Evolutionary conservation across 371 early-diverging fungal species (phyloP).

Genomic region (Choanephora cucurbitarum): DNA sequence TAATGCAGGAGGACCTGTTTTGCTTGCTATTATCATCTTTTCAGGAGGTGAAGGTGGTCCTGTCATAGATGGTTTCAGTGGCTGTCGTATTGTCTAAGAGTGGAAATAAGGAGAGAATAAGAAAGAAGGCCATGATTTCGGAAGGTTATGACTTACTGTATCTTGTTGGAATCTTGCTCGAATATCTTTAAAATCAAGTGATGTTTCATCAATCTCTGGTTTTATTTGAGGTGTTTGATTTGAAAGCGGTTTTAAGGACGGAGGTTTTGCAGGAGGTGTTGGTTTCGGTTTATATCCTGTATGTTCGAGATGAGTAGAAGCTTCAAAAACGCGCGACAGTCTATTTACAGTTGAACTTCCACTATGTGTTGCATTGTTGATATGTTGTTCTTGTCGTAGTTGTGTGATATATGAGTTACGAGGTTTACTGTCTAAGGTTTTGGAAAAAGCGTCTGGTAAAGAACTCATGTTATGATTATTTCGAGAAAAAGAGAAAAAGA

Average conservation of each 20-base stretch:
- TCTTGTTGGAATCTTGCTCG: conserved; percentile 47
- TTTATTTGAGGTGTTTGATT: conserved; percentile 1
- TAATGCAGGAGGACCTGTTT: conserved; percentile 29
- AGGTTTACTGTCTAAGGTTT: conserved; percentile 39
- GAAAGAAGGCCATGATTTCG: conserved; percentile 8
- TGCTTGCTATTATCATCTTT: conserved; percentile 21
- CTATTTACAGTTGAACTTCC: conserved; percentile 34
- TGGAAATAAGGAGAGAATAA: background rate
- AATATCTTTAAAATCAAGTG: conserved; percentile 44
- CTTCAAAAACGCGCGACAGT: conserved; percentile 49
- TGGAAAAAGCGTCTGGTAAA: conserved; percentile 42
- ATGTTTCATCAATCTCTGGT: conserved; percentile 30
- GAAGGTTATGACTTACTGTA: conserved; percentile 12
- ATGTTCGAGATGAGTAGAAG: conserved; percentile 16
- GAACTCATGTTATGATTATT: conserved; percentile 16
- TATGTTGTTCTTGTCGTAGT: conserved; percentile 7
- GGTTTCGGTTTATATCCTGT: conserved; percentile 25
- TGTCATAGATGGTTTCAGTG: conserved; percentile 23
- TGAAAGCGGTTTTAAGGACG: conserved; percentile 28
- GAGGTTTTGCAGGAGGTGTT: conserved; percentile 43
- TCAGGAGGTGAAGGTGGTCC: conserved; percentile 22
- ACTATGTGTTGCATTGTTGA: conserved; percentile 9
- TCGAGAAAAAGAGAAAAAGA: conserved; percentile 1
- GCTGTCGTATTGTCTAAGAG: conserved; percentile 17
- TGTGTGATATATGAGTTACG: conserved; percentile 20